Conservation (phyloP, 202 grass and related monocot genomes). For the Saccharum hybrid region DNA sequence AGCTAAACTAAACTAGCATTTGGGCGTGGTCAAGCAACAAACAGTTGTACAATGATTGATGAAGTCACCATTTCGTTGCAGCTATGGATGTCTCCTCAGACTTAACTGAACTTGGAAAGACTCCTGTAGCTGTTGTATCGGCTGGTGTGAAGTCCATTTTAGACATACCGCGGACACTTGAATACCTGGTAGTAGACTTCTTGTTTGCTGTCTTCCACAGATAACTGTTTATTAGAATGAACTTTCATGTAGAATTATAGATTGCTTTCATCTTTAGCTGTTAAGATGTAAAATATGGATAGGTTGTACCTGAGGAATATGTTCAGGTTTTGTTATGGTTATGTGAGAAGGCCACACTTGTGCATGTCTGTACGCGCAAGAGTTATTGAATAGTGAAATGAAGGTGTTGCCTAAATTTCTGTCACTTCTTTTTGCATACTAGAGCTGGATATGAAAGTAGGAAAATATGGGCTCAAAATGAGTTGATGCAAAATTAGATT, state of each 20-base stretch:
- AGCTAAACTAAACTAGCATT: slow-evolving; percentile 6
- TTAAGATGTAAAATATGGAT: slow-evolving; percentile 15
- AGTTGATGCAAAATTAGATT: not conserved
- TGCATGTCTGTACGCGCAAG: no score
- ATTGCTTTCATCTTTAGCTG: slow-evolving; percentile 13
- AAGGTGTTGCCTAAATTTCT: not conserved
- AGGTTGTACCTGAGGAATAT: no score
- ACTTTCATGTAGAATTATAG: not conserved
- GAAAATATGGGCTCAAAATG: not conserved
- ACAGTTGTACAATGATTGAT: slow-evolving; percentile 19
- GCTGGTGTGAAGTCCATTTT: slow-evolving; percentile 97
- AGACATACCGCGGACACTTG: slow-evolving; percentile 87
- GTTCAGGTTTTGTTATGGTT: not conserved
- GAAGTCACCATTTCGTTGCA: slow-evolving; percentile 48
- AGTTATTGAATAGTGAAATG: slow-evolving; percentile 10
- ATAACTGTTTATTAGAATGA: not conserved
- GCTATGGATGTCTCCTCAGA: slow-evolving; percentile 98
- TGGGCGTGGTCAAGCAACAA: not conserved
- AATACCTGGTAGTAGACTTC: slow-evolving; percentile 84
- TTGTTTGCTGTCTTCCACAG: slow-evolving; percentile 1
- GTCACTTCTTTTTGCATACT: not conserved
- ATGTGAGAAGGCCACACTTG: not conserved
- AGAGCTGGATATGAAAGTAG: not conserved
- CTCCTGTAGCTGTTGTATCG: slow-evolving; percentile 83
- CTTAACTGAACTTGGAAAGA: slow-evolving; percentile 94